A percentile compares a stretch with the other conserved stretches of the same genome.
Evolutionary conservation across 352 stramenopile genomes (phyloP).

Genomic region (Phytopythium delawarense): DNA sequence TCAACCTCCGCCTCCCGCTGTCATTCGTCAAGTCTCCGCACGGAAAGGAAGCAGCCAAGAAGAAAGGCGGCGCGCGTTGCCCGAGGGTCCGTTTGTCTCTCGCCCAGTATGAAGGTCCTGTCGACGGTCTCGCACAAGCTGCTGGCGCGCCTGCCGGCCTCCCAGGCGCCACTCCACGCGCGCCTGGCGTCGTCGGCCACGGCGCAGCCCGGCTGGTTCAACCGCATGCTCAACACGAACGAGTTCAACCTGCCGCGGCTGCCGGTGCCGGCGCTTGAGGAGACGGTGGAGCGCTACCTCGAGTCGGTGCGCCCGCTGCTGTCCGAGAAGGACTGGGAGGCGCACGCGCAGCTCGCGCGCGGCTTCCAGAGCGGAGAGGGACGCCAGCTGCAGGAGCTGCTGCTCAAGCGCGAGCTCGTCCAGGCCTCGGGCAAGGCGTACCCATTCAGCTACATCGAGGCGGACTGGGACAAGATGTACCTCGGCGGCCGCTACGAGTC

Average conservation of each 20-base stretch:
- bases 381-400: slow-evolving; percentile 48
- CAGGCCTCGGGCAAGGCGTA: slow-evolving; percentile 81
- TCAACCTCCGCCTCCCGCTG: background rate
- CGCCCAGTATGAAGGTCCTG: slow-evolving; percentile 1
- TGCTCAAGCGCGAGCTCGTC: slow-evolving; percentile 69
- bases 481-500: slow-evolving; percentile 84
- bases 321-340: slow-evolving; percentile 49
- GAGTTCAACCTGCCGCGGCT: slow-evolving; percentile 77
- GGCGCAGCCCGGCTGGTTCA: slow-evolving; percentile 60
- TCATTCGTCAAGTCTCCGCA: slow-evolving; percentile 1
- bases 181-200: slow-evolving; percentile 6
- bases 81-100: background rate
- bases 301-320: slow-evolving; percentile 78
- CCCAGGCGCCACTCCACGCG: background rate
- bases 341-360: slow-evolving; percentile 59
- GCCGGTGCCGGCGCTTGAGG: slow-evolving; percentile 85
- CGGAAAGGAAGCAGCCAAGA: background rate
- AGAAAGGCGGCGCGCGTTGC: background rate
- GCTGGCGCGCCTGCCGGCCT: background rate
- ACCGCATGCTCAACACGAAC: slow-evolving; percentile 70
- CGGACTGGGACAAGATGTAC: slow-evolving; percentile 92
- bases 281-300: slow-evolving; percentile 88
- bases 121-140: slow-evolving; percentile 1
- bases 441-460: slow-evolving; percentile 92
- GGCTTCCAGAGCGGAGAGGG: slow-evolving; percentile 51